Conservation (phyloP, 495 filamentous ascomycete genomes). For the Ramalina intermedia region DNA sequence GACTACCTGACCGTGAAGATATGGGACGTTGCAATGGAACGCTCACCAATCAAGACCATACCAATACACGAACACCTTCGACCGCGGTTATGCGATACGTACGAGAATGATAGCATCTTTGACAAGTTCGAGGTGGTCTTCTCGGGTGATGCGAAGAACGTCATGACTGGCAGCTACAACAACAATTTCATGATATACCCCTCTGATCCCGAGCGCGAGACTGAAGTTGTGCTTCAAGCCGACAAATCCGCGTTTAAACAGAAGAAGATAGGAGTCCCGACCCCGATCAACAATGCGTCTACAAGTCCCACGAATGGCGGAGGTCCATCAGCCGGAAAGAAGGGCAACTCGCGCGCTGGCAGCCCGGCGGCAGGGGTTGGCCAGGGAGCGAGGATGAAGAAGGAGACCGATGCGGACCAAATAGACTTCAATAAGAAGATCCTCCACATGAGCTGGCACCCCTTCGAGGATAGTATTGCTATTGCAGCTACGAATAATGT, state of each 20-base stretch:
- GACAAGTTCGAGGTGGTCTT: slow-evolving; percentile 99
- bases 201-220: slow-evolving; percentile 85
- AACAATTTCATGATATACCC: slow-evolving; percentile 99
- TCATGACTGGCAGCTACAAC: slow-evolving; percentile 99
- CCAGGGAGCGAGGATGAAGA: slow-evolving; percentile 88
- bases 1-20: slow-evolving; percentile 99
- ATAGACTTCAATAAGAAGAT: slow-evolving; percentile 99
- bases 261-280: slow-evolving; percentile 97
- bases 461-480: slow-evolving; percentile 97
- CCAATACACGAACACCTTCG: slow-evolving; percentile 96
- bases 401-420: slow-evolving; percentile 97
- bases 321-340: slow-evolving; percentile 57
- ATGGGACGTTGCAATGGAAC: slow-evolving; percentile 99
- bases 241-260: slow-evolving; percentile 99
- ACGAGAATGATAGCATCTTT: slow-evolving; percentile 98
- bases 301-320: slow-evolving; percentile 44
- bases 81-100: slow-evolving; percentile 90
- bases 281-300: slow-evolving; percentile 70
- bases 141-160: slow-evolving; percentile 93
- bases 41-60: slow-evolving; percentile 92
- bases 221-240: slow-evolving; percentile 91
- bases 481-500: slow-evolving; percentile 99
- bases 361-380: slow-evolving; percentile 73
- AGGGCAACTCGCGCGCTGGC: slow-evolving; percentile 67
- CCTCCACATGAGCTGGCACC: slow-evolving; percentile 99